phyloP scores from a whole-genome alignment of 2,329 filamentous ascomycete species.

The Hypoxylon sp. region DNA sequence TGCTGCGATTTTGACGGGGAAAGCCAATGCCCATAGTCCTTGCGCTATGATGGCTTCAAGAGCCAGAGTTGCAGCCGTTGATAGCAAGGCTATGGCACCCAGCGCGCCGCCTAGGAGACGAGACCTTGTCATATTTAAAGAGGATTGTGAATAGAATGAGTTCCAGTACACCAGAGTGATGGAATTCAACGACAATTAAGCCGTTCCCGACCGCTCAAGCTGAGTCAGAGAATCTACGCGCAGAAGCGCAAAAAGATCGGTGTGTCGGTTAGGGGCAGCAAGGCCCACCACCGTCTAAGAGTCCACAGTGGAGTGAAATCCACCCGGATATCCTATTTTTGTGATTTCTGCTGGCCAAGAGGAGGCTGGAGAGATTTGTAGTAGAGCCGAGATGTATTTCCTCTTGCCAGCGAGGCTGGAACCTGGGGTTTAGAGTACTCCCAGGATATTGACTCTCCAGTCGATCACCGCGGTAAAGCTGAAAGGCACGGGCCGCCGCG shows the following conservation, averaged over 20 bases:
- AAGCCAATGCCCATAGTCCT: slow-evolving; percentile 51
- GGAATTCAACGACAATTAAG: slow-evolving; percentile 2
- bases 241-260: slow-evolving; percentile 29
- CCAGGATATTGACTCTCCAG: slow-evolving; percentile 23
- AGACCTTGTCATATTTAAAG: slow-evolving; percentile 55
- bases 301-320: slow-evolving; percentile 15
- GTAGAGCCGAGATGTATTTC: slow-evolving; percentile 14
- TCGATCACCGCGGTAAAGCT: slow-evolving; percentile 16
- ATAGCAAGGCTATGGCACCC: slow-evolving; percentile 57
- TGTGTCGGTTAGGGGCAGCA: slow-evolving; percentile 45
- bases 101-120: slow-evolving; percentile 56
- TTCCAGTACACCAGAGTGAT: slow-evolving; percentile 15
- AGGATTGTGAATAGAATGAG: slow-evolving; percentile 25
- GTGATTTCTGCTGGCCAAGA: slow-evolving; percentile 9
- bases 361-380: slow-evolving; percentile 3
- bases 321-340: slow-evolving; percentile 1
- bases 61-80: slow-evolving; percentile 58
- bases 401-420: slow-evolving; percentile 25
- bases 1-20: slow-evolving; percentile 56
- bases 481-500: slow-evolving; percentile 33
- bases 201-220: slow-evolving; percentile 8
- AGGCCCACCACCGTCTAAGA: slow-evolving; percentile 38
- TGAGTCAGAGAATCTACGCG: slow-evolving; percentile 28
- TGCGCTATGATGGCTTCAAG: slow-evolving; percentile 60
- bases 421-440: slow-evolving; percentile 16